These are phyloP conservation scores for Fusarium palustre DNA, from an alignment of 2,329 filamentous ascomycete species.

Conservation along the genomic window DNA sequence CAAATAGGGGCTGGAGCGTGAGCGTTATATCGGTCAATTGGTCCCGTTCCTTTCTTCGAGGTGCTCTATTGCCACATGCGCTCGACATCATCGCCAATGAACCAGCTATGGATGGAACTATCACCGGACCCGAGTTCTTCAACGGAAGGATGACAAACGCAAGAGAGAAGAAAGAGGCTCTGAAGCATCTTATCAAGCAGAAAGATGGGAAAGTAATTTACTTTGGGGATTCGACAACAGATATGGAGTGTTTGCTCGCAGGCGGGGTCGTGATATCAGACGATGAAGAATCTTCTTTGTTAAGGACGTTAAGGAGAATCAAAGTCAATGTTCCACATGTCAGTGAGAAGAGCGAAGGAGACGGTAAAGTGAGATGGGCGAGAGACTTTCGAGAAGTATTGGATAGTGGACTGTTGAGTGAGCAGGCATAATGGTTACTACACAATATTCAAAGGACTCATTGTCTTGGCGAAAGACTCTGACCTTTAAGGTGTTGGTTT, in stretches of 20 bases:
- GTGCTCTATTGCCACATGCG: slow-evolving; percentile 53
- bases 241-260: slow-evolving; percentile 64
- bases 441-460: neutral
- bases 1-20: slow-evolving; percentile 52
- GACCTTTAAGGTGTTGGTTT: neutral
- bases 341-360: slow-evolving; percentile 22
- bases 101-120: slow-evolving; percentile 52
- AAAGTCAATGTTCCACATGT: slow-evolving; percentile 56
- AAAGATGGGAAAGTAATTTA: slow-evolving; percentile 56
- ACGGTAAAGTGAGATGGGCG: slow-evolving; percentile 55
- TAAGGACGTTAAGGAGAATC: slow-evolving; percentile 54
- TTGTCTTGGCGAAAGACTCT: neutral
- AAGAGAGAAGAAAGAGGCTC: slow-evolving; percentile 59
- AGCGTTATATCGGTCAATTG: slow-evolving; percentile 65
- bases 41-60: slow-evolving; percentile 61
- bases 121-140: slow-evolving; percentile 56
- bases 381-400: slow-evolving; percentile 59
- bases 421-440: neutral
- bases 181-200: slow-evolving; percentile 49
- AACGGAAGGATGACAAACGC: slow-evolving; percentile 52
- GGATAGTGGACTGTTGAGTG: slow-evolving; percentile 45
- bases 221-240: slow-evolving; percentile 69
- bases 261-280: slow-evolving; percentile 62
- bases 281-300: slow-evolving; percentile 50
- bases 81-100: slow-evolving; percentile 60